A percentile compares a stretch with the other conserved stretches of the same genome.
Evolutionary conservation across 495 filamentous ascomycete genomes (phyloP).

Genomic region (Saxophila tyrrhenica): DNA sequence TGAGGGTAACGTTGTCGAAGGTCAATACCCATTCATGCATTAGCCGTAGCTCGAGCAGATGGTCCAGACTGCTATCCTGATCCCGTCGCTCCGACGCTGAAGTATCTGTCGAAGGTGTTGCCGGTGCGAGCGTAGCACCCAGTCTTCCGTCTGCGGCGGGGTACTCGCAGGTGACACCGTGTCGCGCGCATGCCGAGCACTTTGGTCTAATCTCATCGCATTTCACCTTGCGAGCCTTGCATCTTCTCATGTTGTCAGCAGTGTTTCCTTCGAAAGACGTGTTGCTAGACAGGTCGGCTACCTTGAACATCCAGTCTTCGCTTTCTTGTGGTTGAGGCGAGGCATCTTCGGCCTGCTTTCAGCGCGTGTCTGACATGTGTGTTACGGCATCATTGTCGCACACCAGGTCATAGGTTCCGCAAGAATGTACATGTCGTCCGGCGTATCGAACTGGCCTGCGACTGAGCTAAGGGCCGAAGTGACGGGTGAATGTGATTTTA

Average conservation of each 20-base stretch:
- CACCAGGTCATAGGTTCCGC: too few relatives aligned
- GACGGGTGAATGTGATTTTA: too few relatives aligned
- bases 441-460: too few relatives aligned
- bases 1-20: too few relatives aligned
- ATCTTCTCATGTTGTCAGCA: too few relatives aligned
- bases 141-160: background rate
- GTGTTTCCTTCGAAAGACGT: too few relatives aligned
- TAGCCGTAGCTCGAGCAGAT: conserved; percentile 2
- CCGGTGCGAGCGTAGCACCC: background rate
- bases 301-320: conserved; percentile 1
- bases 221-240: conserved; percentile 4
- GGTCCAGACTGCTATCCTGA: background rate
- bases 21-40: conserved; percentile 14
- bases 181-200: conserved; percentile 3
- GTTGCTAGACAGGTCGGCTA: too few relatives aligned
- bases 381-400: too few relatives aligned
- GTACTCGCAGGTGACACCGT: conserved; percentile 6
- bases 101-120: background rate
- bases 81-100: background rate
- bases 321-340: conserved; percentile 2
- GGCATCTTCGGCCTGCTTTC: background rate
- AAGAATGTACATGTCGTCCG: too few relatives aligned
- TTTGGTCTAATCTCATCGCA: conserved; percentile 4
- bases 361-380: too few relatives aligned
- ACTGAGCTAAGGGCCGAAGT: too few relatives aligned